phyloP scores from a whole-genome alignment of 2,329 filamentous ascomycete genomes.

The Ophiostoma triangulosporum region DNA sequence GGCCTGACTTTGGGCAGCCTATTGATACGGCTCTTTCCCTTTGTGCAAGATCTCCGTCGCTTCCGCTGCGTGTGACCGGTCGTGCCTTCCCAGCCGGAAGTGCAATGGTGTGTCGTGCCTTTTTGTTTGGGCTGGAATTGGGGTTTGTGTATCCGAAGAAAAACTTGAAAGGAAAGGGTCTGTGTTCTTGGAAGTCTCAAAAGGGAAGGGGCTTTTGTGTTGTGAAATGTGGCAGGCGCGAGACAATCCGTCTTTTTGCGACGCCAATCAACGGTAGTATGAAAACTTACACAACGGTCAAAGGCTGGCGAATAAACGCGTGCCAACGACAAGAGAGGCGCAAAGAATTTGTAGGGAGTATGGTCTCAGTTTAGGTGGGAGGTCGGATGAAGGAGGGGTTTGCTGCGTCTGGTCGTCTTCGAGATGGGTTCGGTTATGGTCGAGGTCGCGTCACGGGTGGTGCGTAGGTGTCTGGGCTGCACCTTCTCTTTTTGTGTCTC shows the following conservation, averaged over 20 bases:
- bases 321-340: conserved; percentile 2
- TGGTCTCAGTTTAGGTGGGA: neutral
- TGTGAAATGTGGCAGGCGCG: neutral
- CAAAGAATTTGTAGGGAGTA: neutral
- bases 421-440: neutral
- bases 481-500: neutral
- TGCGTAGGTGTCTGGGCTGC: neutral
- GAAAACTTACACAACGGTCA: conserved; percentile 9
- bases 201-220: neutral
- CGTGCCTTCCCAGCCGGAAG: neutral
- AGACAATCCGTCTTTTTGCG: neutral
- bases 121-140: neutral
- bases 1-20: neutral
- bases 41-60: neutral
- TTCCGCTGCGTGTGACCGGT: neutral
- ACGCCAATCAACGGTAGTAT: neutral
- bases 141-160: neutral
- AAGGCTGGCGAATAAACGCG: conserved; percentile 10
- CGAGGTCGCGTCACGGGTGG: neutral
- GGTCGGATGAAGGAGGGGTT: neutral
- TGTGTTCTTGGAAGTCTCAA: no score
- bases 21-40: neutral
- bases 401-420: neutral
- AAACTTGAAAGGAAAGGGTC: no score
- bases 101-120: neutral